Conservation (phyloP, 768 basidiomycete species). For the Russula dissimulans region DNA sequence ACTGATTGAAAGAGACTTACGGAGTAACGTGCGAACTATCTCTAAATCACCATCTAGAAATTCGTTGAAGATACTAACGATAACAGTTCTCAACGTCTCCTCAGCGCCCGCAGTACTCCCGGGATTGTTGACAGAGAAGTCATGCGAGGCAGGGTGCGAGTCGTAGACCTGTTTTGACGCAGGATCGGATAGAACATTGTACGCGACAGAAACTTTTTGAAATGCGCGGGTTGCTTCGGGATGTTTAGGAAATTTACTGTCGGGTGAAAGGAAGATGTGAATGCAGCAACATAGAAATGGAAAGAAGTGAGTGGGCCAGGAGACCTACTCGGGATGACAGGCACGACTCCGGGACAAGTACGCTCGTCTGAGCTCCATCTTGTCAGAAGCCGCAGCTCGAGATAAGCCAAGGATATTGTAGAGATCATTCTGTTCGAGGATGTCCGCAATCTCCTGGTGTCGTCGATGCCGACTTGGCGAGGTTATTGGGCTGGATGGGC, state of each 20-base stretch:
- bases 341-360: conserved; percentile 67
- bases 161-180: conserved; percentile 63
- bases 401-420: conserved; percentile 65
- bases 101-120: conserved; percentile 52
- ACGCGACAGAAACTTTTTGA: conserved; percentile 79
- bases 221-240: conserved; percentile 76
- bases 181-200: conserved; percentile 70
- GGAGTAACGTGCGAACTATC: conserved; percentile 65
- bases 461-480: conserved; percentile 8
- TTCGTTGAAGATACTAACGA: conserved; percentile 69
- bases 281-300: background rate
- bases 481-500: conserved; percentile 12
- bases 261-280: background rate
- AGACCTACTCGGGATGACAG: conserved; percentile 80
- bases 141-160: conserved; percentile 35
- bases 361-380: conserved; percentile 56
- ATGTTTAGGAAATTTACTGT: conserved; percentile 71
- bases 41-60: conserved; percentile 85
- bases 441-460: conserved; percentile 36
- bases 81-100: conserved; percentile 68
- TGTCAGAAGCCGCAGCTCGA: conserved; percentile 43
- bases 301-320: background rate
- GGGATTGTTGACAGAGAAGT: conserved; percentile 44
- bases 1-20: conserved; percentile 34
- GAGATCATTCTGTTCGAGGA: conserved; percentile 56